Percentiles rank a stretch among this genome's conserved stretches.
Conservation (phyloP, 805 yeast genomes). For the Candida boidinii region DNA sequence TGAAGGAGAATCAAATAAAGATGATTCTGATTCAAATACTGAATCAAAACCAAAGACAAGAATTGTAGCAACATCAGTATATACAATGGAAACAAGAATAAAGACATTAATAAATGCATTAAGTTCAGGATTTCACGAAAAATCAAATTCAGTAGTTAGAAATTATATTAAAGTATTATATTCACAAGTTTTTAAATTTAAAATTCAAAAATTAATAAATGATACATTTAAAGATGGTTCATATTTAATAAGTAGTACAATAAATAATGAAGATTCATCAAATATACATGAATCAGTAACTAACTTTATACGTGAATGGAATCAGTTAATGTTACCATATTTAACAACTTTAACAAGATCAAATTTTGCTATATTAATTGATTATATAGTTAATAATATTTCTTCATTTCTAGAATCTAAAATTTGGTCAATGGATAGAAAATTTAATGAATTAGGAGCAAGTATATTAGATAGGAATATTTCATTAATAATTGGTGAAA, state of each 20-base stretch:
- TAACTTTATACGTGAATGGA: conserved; percentile 60
- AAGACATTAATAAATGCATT: conserved; percentile 12
- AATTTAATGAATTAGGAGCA: conserved; percentile 77
- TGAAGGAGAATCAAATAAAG: no score
- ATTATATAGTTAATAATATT: conserved; percentile 42
- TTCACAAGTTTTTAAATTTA: conserved; percentile 27
- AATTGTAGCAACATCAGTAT: conserved; percentile 6
- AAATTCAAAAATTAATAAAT: conserved; percentile 25
- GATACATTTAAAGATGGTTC: conserved; percentile 31
- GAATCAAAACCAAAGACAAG: no score
- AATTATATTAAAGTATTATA: conserved; percentile 35
- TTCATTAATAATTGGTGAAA: conserved; percentile 61
- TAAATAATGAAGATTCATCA: conserved; percentile 1
- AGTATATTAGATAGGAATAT: conserved; percentile 77
- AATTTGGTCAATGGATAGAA: conserved; percentile 55
- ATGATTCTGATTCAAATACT: not conserved
- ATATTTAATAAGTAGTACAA: conserved; percentile 21
- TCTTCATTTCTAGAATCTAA: conserved; percentile 56
- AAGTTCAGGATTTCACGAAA: conserved; percentile 14
- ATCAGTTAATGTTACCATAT: conserved; percentile 54
- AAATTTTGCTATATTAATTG: conserved; percentile 41
- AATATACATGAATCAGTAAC: conserved; percentile 21
- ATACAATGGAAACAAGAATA: no score
- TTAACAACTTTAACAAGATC: conserved; percentile 23
- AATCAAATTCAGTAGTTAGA: conserved; percentile 28